Conservation (phyloP, 2,329 filamentous ascomycete species). For the Chaetomium sp. region DNA sequence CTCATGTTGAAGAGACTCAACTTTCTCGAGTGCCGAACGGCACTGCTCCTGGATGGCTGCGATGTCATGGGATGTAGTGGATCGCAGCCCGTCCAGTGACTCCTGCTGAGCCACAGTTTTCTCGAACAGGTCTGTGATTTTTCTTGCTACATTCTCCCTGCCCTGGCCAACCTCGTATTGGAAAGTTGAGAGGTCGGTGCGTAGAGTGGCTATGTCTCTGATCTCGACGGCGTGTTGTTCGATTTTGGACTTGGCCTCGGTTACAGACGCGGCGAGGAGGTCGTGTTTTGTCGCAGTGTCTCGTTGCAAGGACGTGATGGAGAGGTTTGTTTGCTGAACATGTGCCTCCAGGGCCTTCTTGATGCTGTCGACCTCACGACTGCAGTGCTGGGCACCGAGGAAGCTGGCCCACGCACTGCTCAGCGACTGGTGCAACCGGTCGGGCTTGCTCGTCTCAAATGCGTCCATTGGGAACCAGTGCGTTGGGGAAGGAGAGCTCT, state of each 20-base stretch:
- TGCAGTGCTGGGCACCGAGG: slow-evolving; percentile 32
- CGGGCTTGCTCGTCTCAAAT: slow-evolving; percentile 23
- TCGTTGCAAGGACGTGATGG: slow-evolving; percentile 26
- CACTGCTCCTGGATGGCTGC: slow-evolving; percentile 23
- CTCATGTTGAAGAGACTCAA: slow-evolving; percentile 29
- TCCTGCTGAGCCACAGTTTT: slow-evolving; percentile 21
- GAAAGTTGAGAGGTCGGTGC: slow-evolving; percentile 20
- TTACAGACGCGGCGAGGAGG: slow-evolving; percentile 10
- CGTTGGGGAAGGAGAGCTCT: slow-evolving; percentile 1
- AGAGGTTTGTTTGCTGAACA: slow-evolving; percentile 16
- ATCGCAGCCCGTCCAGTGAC: slow-evolving; percentile 16
- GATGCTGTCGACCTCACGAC: slow-evolving; percentile 26
- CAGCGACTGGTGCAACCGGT: slow-evolving; percentile 28
- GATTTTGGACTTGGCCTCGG: slow-evolving; percentile 26
- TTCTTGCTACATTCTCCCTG: slow-evolving; percentile 17
- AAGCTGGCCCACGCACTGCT: slow-evolving; percentile 32
- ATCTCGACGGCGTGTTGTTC: slow-evolving; percentile 23
- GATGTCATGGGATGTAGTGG: slow-evolving; percentile 14
- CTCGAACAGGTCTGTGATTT: slow-evolving; percentile 14
- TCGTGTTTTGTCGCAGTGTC: slow-evolving; percentile 25
- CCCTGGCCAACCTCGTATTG: slow-evolving; percentile 19
- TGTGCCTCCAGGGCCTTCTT: slow-evolving; percentile 27
- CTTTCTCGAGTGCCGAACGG: slow-evolving; percentile 17
- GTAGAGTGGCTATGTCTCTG: slow-evolving; percentile 17
- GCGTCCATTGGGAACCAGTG: slow-evolving; percentile 10